phyloP scores from a whole-genome alignment of 164 flowering plant species.

The Nymphaea colorata region DNA sequence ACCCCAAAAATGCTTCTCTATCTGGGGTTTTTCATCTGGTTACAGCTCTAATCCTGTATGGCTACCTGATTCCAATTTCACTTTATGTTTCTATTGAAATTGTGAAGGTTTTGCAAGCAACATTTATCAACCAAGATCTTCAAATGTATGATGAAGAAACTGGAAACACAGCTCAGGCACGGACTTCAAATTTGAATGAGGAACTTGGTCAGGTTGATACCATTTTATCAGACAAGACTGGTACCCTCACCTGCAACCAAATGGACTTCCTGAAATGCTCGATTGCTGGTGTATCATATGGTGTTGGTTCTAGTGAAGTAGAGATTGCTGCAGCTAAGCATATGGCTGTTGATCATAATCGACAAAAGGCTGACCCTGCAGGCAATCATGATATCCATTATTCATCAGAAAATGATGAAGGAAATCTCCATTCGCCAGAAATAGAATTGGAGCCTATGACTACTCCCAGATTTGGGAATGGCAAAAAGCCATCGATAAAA shows the following conservation, averaged over 20 bases:
- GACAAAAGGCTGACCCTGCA: slow-evolving; percentile 6
- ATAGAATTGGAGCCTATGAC: slow-evolving; percentile 55
- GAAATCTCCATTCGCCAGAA: slow-evolving; percentile 25
- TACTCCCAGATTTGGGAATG: slow-evolving; percentile 22
- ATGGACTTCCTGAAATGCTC: slow-evolving; percentile 88
- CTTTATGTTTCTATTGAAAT: slow-evolving; percentile 77
- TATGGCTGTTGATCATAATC: slow-evolving; percentile 14
- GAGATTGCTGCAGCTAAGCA: slow-evolving; percentile 54
- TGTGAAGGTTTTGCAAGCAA: slow-evolving; percentile 73
- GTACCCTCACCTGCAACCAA: slow-evolving; percentile 82
- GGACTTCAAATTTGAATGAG: slow-evolving; percentile 84
- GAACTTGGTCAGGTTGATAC: slow-evolving; percentile 88
- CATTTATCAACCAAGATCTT: slow-evolving; percentile 59
- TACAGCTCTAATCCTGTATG: slow-evolving; percentile 63
- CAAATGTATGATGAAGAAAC: slow-evolving; percentile 71
- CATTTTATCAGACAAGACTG: slow-evolving; percentile 82
- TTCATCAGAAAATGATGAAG: slow-evolving; percentile 23
- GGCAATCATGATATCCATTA: background rate
- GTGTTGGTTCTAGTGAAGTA: slow-evolving; percentile 58
- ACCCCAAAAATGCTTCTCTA: slow-evolving; percentile 33
- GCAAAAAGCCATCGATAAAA: slow-evolving; percentile 28
- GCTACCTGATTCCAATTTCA: slow-evolving; percentile 74
- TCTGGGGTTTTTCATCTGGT: slow-evolving; percentile 61
- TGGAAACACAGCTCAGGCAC: slow-evolving; percentile 65
- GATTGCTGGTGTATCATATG: slow-evolving; percentile 65